Base-by-base conservation (phyloP, 441 rosid genomes). In the Arabidopsis lyrata region DNA sequence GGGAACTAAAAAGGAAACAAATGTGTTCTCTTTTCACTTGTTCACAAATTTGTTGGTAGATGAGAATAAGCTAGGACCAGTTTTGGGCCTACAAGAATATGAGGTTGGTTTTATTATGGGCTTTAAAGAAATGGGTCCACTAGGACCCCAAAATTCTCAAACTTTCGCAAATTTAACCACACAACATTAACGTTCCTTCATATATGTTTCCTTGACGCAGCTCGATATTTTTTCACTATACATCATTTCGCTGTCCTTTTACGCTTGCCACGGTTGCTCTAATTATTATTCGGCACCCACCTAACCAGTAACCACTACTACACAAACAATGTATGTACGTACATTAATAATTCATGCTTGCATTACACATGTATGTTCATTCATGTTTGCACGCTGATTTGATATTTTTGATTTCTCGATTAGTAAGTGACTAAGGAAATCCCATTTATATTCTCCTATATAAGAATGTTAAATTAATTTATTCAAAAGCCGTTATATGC, bases 31-130 rank as follows among this genome's bases (percentile, higher is more conserved):
- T 50, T 47, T 22, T 13, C 31, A 63, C 70, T 34, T 34, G 34
- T 36, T 36, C 15, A 34, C 36, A 27, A 55, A 16, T 35, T 47
- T 74, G 67, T 59, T 53, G 49, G 78, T 60, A 61, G 78, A 53
- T 68, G 74, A 54, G 41, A 53, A 68, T 75, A 69, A 68, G 64
- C 66, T 62, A 69, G 70, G 75, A 61, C 74, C 69, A 61, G n/a
- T 22, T 22, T 68, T 68, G 6, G 58, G 63, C 11, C 79, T 75
- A 62, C 74, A 60, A 44, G 50, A 20, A 60, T 15, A 45, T 34
- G n/a, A 69, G 34, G 32, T 50, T 61, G 16, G 32, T 67, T 41
- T 41, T 42, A 41, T 41, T 60, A 6, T 67, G 68, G 74, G 78
- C 57, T 68, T 60, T 34, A 68, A 44, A 67, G 3, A 34, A 47